Conservation (phyloP, 176 grass and related monocot species). For the Lolium multiflorum region DNA sequence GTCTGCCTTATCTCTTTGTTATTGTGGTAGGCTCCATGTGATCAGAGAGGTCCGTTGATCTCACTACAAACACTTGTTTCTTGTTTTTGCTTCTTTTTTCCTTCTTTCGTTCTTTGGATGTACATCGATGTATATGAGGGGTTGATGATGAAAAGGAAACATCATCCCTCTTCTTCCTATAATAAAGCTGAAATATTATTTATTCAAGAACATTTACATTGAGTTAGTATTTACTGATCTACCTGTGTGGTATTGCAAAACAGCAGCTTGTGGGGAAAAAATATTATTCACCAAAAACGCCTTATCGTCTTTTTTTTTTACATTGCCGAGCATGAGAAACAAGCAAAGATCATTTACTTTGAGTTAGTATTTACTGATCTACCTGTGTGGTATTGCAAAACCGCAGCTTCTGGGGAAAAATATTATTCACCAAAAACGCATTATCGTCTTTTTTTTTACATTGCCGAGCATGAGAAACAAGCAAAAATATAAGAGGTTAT, state of each 20-base stretch:
- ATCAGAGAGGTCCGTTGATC: conserved; percentile 37
- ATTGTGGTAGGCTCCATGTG: conserved; percentile 44
- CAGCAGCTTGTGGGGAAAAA: not conserved
- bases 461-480: not conserved
- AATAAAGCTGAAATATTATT: conserved; percentile 37
- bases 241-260: not conserved
- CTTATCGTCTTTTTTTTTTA: not conserved
- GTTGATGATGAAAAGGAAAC: conserved; percentile 42
- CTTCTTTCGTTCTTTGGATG: conserved; percentile 6
- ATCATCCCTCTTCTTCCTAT: conserved; percentile 9
- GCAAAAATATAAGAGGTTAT: not conserved
- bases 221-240: not conserved
- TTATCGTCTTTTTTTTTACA: not conserved
- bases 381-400: not conserved
- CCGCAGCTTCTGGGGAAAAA: not conserved
- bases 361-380: not conserved
- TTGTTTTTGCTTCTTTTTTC: not conserved
- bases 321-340: too few relatives aligned
- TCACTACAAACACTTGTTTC: conserved; percentile 10
- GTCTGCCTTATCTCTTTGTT: conserved; percentile 35
- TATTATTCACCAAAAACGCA: not conserved
- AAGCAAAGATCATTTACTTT: not conserved
- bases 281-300: not conserved
- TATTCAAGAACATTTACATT: not conserved
- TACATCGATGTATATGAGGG: conserved; percentile 34